Conservation (phyloP, 495 filamentous ascomycete species). For the Penicillium steckii region DNA sequence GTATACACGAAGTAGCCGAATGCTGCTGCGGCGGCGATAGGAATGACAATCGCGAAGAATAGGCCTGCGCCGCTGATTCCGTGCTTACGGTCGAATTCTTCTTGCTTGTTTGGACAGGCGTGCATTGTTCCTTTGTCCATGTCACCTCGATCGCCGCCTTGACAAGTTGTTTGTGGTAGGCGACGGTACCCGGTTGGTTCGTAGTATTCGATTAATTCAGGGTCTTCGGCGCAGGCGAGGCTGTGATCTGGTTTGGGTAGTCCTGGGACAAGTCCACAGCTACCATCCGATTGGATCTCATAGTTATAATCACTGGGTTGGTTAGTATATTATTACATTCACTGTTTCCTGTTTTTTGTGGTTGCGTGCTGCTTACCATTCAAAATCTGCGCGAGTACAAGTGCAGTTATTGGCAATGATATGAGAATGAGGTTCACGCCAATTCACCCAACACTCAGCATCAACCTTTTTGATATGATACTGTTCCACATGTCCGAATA, state of each 20-base stretch:
- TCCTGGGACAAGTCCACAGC: constrained; percentile 72
- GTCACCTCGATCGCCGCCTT: constrained; percentile 62
- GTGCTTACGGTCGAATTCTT: constrained; percentile 72
- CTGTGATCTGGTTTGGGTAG: constrained; percentile 64
- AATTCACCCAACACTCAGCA: constrained; percentile 75
- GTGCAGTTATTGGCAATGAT: constrained; percentile 69
- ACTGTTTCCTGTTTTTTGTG: neutral
- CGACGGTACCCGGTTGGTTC: constrained; percentile 86
- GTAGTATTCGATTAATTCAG: constrained; percentile 68
- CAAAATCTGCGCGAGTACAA: constrained; percentile 82
- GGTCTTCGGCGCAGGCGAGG: constrained; percentile 64
- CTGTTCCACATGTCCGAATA: constrained; percentile 87
- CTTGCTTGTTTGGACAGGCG: constrained; percentile 73
- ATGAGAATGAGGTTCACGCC: constrained; percentile 63
- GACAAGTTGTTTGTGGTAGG: constrained; percentile 83
- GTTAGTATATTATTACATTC: constrained; percentile 23
- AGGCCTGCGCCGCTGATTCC: constrained; percentile 70
- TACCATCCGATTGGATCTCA: constrained; percentile 69
- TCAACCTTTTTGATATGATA: constrained; percentile 85
- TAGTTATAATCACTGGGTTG: constrained; percentile 85
- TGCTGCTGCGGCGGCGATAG: constrained; percentile 63
- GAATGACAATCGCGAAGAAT: constrained; percentile 80
- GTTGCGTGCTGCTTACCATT: constrained; percentile 68
- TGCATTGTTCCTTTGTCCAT: constrained; percentile 59
- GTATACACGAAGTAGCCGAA: constrained; percentile 84